Evolutionary conservation across 2,329 filamentous ascomycete genomes (phyloP).

Genomic region (Penicillium fuscoglaucum): DNA sequence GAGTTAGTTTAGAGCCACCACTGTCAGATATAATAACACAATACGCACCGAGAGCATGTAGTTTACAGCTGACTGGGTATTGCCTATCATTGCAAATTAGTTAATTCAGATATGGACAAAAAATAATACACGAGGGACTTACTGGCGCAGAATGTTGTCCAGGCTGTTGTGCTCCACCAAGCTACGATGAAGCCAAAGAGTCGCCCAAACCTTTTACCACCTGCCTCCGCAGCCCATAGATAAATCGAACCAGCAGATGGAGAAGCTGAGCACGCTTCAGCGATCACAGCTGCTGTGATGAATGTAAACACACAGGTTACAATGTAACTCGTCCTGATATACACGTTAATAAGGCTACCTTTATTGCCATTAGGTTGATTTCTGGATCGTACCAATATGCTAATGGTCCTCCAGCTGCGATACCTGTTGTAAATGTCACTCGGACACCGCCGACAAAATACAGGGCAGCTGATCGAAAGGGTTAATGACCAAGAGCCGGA

Average conservation of each 20-base stretch:
- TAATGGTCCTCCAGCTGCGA: slow-evolving; percentile 60
- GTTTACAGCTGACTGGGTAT: slow-evolving; percentile 54
- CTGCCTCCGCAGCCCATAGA: slow-evolving; percentile 61
- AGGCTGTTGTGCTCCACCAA: slow-evolving; percentile 64
- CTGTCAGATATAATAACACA: neutral
- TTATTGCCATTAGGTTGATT: neutral
- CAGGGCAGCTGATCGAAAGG: slow-evolving; percentile 50
- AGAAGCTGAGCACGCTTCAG: slow-evolving; percentile 61
- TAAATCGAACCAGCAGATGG: slow-evolving; percentile 62
- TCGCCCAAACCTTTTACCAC: slow-evolving; percentile 56
- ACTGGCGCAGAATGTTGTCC: slow-evolving; percentile 60
- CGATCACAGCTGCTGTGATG: slow-evolving; percentile 61
- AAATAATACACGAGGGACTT: slow-evolving; percentile 9
- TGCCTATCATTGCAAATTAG: slow-evolving; percentile 33
- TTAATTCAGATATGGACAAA: neutral
- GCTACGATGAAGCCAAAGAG: slow-evolving; percentile 61
- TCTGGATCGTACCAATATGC: slow-evolving; percentile 49
- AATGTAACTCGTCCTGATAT: slow-evolving; percentile 56
- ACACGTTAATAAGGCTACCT: neutral
- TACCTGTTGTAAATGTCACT: slow-evolving; percentile 62
- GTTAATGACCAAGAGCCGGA: neutral
- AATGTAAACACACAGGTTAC: slow-evolving; percentile 61
- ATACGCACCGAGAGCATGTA: slow-evolving; percentile 53
- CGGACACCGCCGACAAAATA: slow-evolving; percentile 63
- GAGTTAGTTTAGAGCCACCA: slow-evolving; percentile 5